Base-by-base conservation (phyloP, 2,329 filamentous ascomycete species). In the Diplodia sapinea region DNA sequence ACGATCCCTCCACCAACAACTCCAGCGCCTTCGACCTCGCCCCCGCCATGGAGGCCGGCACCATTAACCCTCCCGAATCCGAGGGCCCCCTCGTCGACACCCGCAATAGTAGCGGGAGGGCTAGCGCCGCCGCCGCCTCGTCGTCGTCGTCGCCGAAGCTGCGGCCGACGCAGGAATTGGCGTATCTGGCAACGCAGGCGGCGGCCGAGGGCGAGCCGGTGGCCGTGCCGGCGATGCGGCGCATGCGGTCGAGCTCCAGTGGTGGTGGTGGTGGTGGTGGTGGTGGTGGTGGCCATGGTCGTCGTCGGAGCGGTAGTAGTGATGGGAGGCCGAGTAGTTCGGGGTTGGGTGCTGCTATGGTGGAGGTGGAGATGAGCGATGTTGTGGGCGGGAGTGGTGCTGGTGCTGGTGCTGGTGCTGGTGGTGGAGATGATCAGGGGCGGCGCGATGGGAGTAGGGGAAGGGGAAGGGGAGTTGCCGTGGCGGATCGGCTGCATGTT, bases 321-420 rank as follows among this genome's bases (percentile, higher is more conserved):
- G 56, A 31, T 2, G 56, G 38, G 1, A 49, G 59, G 47, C 59
- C 59, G 5, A 47, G 59, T 1, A 63, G 59, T 20, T 51, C 43
- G 26, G 59, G 59, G 17, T 36, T 63, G 47, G 31, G 29, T 4
- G 40, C 43, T 1, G 59, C 47, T 12, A 63, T 63, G 59, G 59
- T 63, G 29, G 59, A 63, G 47, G 59, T 63, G n/a, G 59, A 63
- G 59, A 51, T 63, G 59, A 40, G 59, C 2, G 59, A 63, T 17
- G 59, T 51, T 26, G 59, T 29, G 1, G 47, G 43, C 11, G 20
- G 43, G 5, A 17, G 59, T 17, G 59, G 50, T 15, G 59, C 2
- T 20, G 43, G 12, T 12, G 56, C 26, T 11, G n/a, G 33, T 11
- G 12, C n/a, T n/a, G n/a, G n/a, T n/a, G n/a, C n/a, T n/a, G n/a